These are phyloP conservation scores for Clathrus columnatus DNA, from an alignment of 768 basidiomycete genomes.

Conservation along the genomic window DNA sequence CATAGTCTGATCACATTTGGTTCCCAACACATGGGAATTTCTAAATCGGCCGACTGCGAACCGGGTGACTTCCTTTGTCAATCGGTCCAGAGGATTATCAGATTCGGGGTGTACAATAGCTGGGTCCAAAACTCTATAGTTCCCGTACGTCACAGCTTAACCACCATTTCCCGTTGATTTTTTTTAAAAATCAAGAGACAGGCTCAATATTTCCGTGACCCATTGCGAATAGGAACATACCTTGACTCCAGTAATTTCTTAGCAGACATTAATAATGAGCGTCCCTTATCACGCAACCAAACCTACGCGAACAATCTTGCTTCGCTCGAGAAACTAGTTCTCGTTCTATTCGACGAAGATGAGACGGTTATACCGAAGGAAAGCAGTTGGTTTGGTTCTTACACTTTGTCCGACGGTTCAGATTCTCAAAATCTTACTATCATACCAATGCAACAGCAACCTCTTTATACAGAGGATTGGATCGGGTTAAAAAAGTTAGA, in stretches of 20 bases:
- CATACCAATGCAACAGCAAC: conserved; percentile 64
- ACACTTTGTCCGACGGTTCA: conserved; percentile 28
- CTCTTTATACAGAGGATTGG: conserved; percentile 71
- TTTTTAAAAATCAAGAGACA: conserved; percentile 20
- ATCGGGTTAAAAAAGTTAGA: conserved; percentile 70
- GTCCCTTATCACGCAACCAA: conserved; percentile 40
- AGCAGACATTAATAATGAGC: conserved; percentile 71
- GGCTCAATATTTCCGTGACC: conserved; percentile 86
- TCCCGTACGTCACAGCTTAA: conserved; percentile 38
- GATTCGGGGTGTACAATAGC: conserved; percentile 54
- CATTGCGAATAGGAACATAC: conserved; percentile 48
- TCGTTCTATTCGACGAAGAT: conserved; percentile 67
- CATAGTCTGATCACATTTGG: conserved; percentile 83
- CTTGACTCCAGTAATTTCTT: conserved; percentile 58
- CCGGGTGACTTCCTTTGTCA: conserved; percentile 63
- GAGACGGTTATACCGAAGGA: conserved; percentile 78
- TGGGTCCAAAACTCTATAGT: conserved; percentile 75
- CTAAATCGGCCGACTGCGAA: conserved; percentile 61
- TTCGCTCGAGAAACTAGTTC: conserved; percentile 56
- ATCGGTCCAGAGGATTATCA: conserved; percentile 51
- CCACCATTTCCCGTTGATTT: background rate
- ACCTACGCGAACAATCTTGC: conserved; percentile 55
- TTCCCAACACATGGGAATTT: conserved; percentile 80
- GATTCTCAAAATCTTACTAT: conserved; percentile 28
- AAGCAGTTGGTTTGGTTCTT: conserved; percentile 79